A percentile compares a stretch with the other conserved stretches of the same genome.
Conservation (phyloP, 768 basidiomycete genomes). For the Pleurotus platypus region DNA sequence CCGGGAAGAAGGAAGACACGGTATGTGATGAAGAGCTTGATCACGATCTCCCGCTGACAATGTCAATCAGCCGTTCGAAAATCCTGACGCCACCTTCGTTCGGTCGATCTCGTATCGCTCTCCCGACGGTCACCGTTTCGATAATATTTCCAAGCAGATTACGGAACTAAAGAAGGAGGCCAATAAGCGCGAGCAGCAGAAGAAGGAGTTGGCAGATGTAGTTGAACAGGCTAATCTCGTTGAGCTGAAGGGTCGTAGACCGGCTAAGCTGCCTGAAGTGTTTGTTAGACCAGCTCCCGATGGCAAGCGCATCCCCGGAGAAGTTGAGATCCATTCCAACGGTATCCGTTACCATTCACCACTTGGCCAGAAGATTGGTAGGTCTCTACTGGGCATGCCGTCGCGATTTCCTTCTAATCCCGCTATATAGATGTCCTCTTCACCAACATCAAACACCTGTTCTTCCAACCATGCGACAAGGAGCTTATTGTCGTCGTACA, state of each 20-base stretch:
- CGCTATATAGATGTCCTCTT: constrained; percentile 76
- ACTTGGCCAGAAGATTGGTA: constrained; percentile 88
- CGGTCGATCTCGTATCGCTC: constrained; percentile 94
- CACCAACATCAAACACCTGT: constrained; percentile 95
- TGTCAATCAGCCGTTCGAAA: constrained; percentile 78
- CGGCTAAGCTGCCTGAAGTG: constrained; percentile 84
- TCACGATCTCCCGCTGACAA: too few species aligned
- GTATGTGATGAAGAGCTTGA: constrained; percentile 32
- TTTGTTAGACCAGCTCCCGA: constrained; percentile 93
- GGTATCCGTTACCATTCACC: constrained; percentile 91
- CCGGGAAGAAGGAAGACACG: constrained; percentile 98
- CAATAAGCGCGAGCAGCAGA: constrained; percentile 95
- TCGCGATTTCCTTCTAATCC: background rate
- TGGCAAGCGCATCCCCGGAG: constrained; percentile 93
- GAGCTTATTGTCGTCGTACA: constrained; percentile 94
- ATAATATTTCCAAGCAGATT: constrained; percentile 86
- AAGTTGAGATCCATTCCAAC: constrained; percentile 97
- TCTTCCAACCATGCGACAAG: constrained; percentile 98
- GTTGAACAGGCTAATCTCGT: constrained; percentile 89
- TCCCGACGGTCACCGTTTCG: constrained; percentile 84
- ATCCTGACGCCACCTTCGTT: constrained; percentile 94
- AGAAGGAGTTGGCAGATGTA: constrained; percentile 98
- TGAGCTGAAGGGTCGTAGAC: constrained; percentile 86
- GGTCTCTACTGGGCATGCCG: constrained; percentile 19
- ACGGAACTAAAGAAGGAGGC: constrained; percentile 95